Percentiles rank a stretch among this genome's conserved stretches.
phyloP scores from a whole-genome alignment of 2,329 filamentous ascomycete genomes.

The Exophiala sideris region DNA sequence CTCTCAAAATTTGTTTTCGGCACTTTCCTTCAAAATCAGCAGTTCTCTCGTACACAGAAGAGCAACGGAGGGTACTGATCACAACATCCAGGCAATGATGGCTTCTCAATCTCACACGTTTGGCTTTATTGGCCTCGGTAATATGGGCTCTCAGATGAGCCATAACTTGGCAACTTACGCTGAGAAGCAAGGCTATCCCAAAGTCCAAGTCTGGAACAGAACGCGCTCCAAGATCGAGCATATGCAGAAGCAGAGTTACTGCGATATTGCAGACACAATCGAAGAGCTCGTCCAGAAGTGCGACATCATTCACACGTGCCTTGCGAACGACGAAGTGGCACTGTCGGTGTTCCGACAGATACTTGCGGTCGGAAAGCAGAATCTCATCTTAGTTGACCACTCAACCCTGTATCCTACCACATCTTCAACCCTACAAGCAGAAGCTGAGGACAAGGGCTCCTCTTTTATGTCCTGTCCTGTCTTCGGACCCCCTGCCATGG shows the following conservation, averaged over 20 bases:
- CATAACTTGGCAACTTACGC: slow-evolving; percentile 4
- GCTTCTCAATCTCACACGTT: not conserved
- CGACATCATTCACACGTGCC: slow-evolving; percentile 7
- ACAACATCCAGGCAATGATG: not conserved
- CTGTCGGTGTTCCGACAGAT: slow-evolving; percentile 4
- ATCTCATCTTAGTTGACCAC: slow-evolving; percentile 4
- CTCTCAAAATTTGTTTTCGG: too few species aligned
- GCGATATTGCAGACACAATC: not conserved
- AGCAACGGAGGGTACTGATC: too few species aligned
- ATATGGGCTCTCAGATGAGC: slow-evolving; percentile 9
- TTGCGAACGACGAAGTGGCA: slow-evolving; percentile 7
- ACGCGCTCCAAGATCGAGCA: slow-evolving; percentile 3
- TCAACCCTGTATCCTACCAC: slow-evolving; percentile 10
- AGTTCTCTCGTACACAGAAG: too few species aligned
- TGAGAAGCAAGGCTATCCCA: slow-evolving; percentile 2
- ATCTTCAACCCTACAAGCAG: not conserved
- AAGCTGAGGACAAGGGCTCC: not conserved
- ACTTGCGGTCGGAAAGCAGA: not conserved
- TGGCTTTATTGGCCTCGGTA: slow-evolving; percentile 8
- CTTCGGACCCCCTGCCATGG: slow-evolving; percentile 6
- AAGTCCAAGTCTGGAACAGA: slow-evolving; percentile 8
- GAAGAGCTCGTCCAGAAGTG: not conserved
- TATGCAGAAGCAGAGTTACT: slow-evolving; percentile 1
- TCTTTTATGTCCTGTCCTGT: slow-evolving; percentile 13
- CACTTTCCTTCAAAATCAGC: too few species aligned